phyloP scores from a whole-genome alignment of 495 filamentous ascomycete genomes.

The Patellaria atrata region DNA sequence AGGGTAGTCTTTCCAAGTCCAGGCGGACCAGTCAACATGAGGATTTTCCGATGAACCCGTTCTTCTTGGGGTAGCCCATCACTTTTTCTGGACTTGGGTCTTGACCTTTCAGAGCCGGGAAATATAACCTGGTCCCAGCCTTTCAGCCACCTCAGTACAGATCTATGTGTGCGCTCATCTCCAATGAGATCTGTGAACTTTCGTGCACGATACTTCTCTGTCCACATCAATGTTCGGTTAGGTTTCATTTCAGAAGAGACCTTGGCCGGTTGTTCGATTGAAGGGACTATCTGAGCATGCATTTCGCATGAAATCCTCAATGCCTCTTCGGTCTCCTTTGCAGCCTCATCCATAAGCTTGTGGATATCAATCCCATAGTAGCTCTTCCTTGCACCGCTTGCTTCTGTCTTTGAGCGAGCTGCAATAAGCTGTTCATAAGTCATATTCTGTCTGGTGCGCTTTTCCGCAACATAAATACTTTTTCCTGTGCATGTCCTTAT shows the following conservation, averaged over 20 bases:
- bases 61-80: slow-evolving; percentile 42
- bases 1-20: slow-evolving; percentile 93
- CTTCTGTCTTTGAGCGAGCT: slow-evolving; percentile 47
- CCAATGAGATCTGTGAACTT: slow-evolving; percentile 88
- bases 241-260: slow-evolving; percentile 5
- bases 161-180: slow-evolving; percentile 84
- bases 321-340: slow-evolving; percentile 27
- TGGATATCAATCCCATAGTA: slow-evolving; percentile 92
- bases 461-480: slow-evolving; percentile 39
- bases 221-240: slow-evolving; percentile 26
- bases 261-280: slow-evolving; percentile 12
- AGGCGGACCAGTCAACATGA: slow-evolving; percentile 79
- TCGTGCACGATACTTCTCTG: slow-evolving; percentile 54
- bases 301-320: background rate
- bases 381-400: slow-evolving; percentile 60
- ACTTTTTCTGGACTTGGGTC: slow-evolving; percentile 30
- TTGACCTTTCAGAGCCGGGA: slow-evolving; percentile 48
- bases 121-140: slow-evolving; percentile 88
- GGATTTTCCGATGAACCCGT: slow-evolving; percentile 63
- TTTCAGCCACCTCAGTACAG: slow-evolving; percentile 87
- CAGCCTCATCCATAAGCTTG: slow-evolving; percentile 52
- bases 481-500: slow-evolving; percentile 56
- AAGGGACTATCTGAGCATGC: slow-evolving; percentile 2
- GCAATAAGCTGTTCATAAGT: slow-evolving; percentile 59
- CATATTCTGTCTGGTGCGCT: slow-evolving; percentile 31